Percentiles rank a stretch among this genome's conserved stretches.
phyloP scores from a whole-genome alignment of 1,284 basidiomycete species.

The Earliella scabrosa region DNA sequence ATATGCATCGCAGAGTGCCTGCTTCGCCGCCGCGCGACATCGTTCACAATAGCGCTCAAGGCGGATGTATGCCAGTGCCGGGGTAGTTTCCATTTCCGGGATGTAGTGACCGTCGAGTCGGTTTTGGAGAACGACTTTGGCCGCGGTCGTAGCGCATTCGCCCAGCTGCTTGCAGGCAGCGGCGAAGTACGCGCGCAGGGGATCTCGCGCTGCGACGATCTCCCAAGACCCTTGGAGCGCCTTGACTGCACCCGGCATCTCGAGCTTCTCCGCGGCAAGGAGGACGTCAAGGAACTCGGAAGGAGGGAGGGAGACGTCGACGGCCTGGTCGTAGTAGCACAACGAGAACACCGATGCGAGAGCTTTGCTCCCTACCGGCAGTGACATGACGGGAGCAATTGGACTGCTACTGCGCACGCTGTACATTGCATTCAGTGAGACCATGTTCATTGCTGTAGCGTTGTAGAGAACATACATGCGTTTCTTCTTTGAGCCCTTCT shows the following conservation, averaged over 20 bases:
- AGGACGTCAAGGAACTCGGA: not conserved
- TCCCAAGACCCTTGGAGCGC: constrained; percentile 12
- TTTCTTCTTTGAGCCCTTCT: too few relatives aligned
- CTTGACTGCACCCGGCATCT: constrained; percentile 13
- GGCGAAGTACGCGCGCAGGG: constrained; percentile 5
- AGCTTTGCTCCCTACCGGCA: too few relatives aligned
- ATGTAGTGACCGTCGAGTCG: constrained; percentile 2
- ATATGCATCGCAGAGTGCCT: not conserved
- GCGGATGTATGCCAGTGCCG: not conserved
- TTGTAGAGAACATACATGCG: too few relatives aligned
- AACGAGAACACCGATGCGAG: too few relatives aligned
- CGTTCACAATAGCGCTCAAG: not conserved
- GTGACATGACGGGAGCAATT: too few relatives aligned
- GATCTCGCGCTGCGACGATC: not conserved
- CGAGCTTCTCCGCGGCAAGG: constrained; percentile 5
- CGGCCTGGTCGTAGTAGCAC: not conserved
- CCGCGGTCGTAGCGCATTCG: constrained; percentile 5
- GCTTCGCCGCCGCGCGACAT: not conserved
- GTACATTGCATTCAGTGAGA: too few relatives aligned
- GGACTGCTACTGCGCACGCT: too few relatives aligned
- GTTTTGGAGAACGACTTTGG: not conserved
- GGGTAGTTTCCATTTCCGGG: constrained; percentile 2
- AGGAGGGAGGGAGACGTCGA: too few relatives aligned
- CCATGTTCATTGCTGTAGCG: too few relatives aligned
- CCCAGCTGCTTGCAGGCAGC: not conserved